Percentiles rank a stretch among this genome's conserved stretches.
These are phyloP conservation scores for Dictyostelium intermedium DNA, from an alignment of 78 protist genomes.

Conservation along the genomic window DNA sequence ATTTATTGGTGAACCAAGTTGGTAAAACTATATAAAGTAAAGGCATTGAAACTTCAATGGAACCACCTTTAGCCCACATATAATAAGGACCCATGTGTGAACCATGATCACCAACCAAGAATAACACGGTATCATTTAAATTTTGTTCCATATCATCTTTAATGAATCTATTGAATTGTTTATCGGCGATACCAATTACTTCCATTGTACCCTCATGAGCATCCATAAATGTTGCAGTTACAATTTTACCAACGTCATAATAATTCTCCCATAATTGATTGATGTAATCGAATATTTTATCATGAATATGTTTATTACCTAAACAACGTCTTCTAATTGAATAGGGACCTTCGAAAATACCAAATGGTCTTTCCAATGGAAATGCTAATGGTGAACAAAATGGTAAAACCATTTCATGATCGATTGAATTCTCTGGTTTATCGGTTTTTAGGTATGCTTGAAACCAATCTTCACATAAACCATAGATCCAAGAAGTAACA, in stretches of 20 bases:
- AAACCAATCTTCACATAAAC: conserved; percentile 70
- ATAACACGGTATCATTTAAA: conserved; percentile 21
- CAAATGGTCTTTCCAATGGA: conserved; percentile 32
- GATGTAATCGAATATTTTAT: conserved; percentile 28
- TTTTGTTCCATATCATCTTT: not conserved
- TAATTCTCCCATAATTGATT: conserved; percentile 42
- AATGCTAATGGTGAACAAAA: conserved; percentile 54
- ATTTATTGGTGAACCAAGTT: conserved; percentile 45
- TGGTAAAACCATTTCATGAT: conserved; percentile 61
- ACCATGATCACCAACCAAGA: conserved; percentile 56
- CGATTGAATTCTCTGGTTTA: not conserved
- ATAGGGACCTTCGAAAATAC: conserved; percentile 37
- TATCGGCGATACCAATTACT: conserved; percentile 11
- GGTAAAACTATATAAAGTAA: conserved; percentile 37
- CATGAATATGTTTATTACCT: conserved; percentile 17
- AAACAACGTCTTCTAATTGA: conserved; percentile 52
- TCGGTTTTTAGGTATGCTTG: not conserved
- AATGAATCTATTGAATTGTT: not conserved
- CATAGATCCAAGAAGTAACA: conserved; percentile 39
- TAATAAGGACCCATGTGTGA: conserved; percentile 45
- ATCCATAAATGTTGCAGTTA: conserved; percentile 43
- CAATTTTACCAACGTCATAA: conserved; percentile 32
- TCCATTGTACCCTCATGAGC: conserved; percentile 73
- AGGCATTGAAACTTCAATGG: conserved; percentile 37
- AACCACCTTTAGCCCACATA: conserved; percentile 36